Evolutionary conservation across 257 asterid species (phyloP).

Genomic region (Eustoma russellianum): DNA sequence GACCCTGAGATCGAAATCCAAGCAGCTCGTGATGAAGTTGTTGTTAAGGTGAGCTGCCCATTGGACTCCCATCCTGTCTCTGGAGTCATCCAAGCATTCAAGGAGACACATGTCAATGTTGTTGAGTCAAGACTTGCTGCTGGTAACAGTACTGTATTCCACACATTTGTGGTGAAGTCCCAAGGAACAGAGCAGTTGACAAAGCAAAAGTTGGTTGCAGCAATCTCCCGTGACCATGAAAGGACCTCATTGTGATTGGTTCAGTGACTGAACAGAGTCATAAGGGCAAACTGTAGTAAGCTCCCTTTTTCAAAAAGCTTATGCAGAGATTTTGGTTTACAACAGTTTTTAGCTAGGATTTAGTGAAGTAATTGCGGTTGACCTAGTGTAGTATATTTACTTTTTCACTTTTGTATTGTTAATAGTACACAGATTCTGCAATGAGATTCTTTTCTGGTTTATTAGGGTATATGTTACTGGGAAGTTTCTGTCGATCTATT

Average conservation of each 20-base stretch:
- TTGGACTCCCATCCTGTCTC: slow-evolving; percentile 63
- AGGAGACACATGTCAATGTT: slow-evolving; percentile 41
- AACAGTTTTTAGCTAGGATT: slow-evolving; percentile 29
- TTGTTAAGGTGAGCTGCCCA: slow-evolving; percentile 54
- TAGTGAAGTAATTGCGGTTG: slow-evolving; percentile 12
- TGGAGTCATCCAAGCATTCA: slow-evolving; percentile 51
- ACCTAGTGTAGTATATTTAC: too few relatives aligned
- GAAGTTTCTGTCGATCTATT: too few relatives aligned
- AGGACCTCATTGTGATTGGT: slow-evolving; percentile 23
- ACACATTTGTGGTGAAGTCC: slow-evolving; percentile 70
- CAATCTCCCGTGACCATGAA: slow-evolving; percentile 29
- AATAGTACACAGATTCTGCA: too few relatives aligned
- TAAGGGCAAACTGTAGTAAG: slow-evolving; percentile 12
- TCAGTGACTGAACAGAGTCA: slow-evolving; percentile 2
- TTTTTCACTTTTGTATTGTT: too few relatives aligned
- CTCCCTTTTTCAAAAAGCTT: slow-evolving; percentile 11
- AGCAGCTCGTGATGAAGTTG: slow-evolving; percentile 31
- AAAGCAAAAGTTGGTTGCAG: slow-evolving; percentile 63
- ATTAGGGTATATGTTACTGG: too few relatives aligned
- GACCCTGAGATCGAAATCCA: slow-evolving; percentile 45
- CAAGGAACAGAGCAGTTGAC: slow-evolving; percentile 52
- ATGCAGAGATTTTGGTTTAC: slow-evolving; percentile 32
- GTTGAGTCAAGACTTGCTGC: slow-evolving; percentile 46
- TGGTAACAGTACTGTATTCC: slow-evolving; percentile 44
- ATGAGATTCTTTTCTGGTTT: too few relatives aligned